A percentile compares a stretch with the other conserved stretches of the same genome.
Evolutionary conservation across 495 filamentous ascomycete genomes (phyloP).

Genomic region (Talaromyces trachyspermus): DNA sequence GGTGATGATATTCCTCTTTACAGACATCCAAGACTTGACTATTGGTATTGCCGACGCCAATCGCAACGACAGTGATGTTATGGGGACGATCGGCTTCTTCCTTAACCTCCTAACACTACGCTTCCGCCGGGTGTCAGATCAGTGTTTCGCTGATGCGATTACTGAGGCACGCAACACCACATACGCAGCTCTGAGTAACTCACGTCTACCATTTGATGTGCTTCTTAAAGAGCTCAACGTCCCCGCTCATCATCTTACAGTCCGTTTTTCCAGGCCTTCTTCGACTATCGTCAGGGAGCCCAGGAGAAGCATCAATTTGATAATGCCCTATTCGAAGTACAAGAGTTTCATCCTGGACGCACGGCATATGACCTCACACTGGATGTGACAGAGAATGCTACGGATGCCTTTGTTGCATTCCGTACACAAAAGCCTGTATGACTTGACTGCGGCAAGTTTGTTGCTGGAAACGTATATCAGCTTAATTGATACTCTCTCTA

Average conservation of each 20-base stretch:
- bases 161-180: constrained; percentile 13
- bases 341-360: constrained; percentile 10
- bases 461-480: constrained; percentile 22
- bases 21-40: constrained; percentile 23
- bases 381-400: constrained; percentile 16
- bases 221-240: constrained; percentile 31
- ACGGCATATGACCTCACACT: constrained; percentile 23
- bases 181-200: constrained; percentile 22
- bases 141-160: constrained; percentile 12
- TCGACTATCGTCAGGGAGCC: constrained; percentile 29
- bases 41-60: constrained; percentile 40
- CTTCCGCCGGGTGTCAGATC: constrained; percentile 15
- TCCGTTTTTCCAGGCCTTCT: constrained; percentile 33
- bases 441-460: constrained; percentile 15
- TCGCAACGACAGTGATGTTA: constrained; percentile 21
- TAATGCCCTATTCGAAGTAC: constrained; percentile 19
- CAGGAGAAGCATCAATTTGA: constrained; percentile 12
- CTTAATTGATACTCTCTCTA: constrained; percentile 16
- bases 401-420: constrained; percentile 3
- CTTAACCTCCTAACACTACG: constrained; percentile 42
- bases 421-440: constrained; percentile 20
- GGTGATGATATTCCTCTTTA: constrained; percentile 19
- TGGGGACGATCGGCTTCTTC: constrained; percentile 32
- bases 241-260: constrained; percentile 24
- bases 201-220: constrained; percentile 36